Conservation (phyloP, 345 rosid genomes). For the Salix suchowensis region DNA sequence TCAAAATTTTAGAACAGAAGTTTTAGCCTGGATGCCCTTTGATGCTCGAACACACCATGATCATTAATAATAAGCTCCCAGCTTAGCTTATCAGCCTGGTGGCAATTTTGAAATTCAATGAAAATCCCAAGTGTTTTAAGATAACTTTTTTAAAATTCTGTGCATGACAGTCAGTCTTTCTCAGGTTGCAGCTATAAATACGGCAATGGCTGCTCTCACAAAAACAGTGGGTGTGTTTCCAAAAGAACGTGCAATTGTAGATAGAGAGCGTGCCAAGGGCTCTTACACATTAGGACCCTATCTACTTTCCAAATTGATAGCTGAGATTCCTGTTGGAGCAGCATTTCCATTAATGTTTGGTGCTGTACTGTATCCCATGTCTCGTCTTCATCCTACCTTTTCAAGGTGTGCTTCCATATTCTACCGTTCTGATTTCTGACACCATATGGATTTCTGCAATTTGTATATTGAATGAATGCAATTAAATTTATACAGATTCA, state of each 20-base stretch:
- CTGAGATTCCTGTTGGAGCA: slow-evolving; percentile 92
- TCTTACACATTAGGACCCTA: slow-evolving; percentile 88
- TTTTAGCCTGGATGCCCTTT: neutral
- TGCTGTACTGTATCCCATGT: slow-evolving; percentile 89
- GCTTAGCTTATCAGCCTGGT: neutral
- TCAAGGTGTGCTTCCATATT: slow-evolving; percentile 48
- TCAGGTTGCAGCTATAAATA: slow-evolving; percentile 95
- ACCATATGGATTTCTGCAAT: too few relatives aligned
- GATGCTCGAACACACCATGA: neutral
- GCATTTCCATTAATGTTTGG: slow-evolving; percentile 96
- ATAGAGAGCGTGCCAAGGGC: slow-evolving; percentile 89
- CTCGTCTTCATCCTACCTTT: slow-evolving; percentile 78
- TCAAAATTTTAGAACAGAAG: too few relatives aligned
- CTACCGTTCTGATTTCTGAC: slow-evolving; percentile 11
- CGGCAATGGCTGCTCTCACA: slow-evolving; percentile 99
- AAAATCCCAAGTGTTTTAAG: neutral
- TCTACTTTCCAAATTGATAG: slow-evolving; percentile 85
- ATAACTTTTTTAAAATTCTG: neutral
- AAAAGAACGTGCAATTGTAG: slow-evolving; percentile 89
- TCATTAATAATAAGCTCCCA: neutral
- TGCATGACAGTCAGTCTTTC: slow-evolving; percentile 15
- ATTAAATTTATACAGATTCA: too few relatives aligned
- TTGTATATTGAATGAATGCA: too few relatives aligned
- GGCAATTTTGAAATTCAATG: neutral
- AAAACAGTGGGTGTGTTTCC: slow-evolving; percentile 97